Base-by-base conservation (phyloP, 208 protist genomes). In the Crithidia brevicula region DNA sequence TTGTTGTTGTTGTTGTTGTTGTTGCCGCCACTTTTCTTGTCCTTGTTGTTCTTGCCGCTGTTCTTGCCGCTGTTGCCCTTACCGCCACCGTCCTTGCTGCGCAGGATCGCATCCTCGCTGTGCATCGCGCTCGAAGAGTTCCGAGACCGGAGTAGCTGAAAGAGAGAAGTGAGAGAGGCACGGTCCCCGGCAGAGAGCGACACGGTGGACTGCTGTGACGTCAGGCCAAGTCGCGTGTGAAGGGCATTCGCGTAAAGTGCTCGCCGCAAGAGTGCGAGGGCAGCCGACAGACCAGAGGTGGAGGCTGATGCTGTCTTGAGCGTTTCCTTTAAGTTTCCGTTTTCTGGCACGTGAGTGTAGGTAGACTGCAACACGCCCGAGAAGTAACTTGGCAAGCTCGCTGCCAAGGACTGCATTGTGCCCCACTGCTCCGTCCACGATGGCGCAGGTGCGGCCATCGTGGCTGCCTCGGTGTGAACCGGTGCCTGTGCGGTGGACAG, bases 1-100 rank as follows among this genome's bases (percentile, higher is more conserved):
- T 51, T 58, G 25, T 66, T 69, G 27, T 57, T 52, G 8, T 23
- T 64, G 23, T 71, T 69, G 11, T 50, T 43, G 11, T 43, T 53
- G 18, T 52, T 68, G 42, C 38, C 54, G 42, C 53, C 40, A 25
- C 56, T 22, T 4, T 46, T 46, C 3, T 30, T 42, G 7, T 43
- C 63, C 22, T 56, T 71, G 27, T 31, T 57, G 22, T 15, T 38
- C 31, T 38, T 51, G 34, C 23, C 40, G 40, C 43, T 56, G 62
- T 22, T 60, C 28, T 67, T 64, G 9, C 42, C 28, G 13, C 16
- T 60, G n/a, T 67, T 64, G 9, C 42, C 28, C 6, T 20, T 16
- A 36, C 31, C 38, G 16, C 53, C 66, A 4, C 33, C 30, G 51
- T 43, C 62, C 40, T 67, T 77, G 25, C 59, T 65, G 3, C 15